Conservation (phyloP, 1,139 yeast genomes). For the Scheffersomyces stambukii region DNA sequence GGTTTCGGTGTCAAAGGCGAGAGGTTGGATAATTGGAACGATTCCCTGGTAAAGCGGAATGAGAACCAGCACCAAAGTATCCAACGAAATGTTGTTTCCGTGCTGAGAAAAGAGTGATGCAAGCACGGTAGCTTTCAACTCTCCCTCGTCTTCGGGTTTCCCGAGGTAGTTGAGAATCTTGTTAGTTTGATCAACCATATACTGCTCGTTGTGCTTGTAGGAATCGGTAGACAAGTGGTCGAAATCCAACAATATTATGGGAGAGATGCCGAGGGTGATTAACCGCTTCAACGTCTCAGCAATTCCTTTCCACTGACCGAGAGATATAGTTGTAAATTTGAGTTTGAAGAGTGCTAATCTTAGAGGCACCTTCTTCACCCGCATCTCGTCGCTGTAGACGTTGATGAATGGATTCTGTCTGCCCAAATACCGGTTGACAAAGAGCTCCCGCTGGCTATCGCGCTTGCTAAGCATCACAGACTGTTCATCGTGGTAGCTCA, state of each 20-base stretch:
- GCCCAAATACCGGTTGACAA: constrained; percentile 39
- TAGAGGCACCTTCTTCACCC: constrained; percentile 35
- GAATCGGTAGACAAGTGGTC: constrained; percentile 24
- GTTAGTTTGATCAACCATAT: constrained; percentile 31
- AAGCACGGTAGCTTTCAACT: constrained; percentile 23
- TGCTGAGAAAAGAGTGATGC: constrained; percentile 23
- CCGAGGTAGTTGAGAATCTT: constrained; percentile 24
- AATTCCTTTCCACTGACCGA: constrained; percentile 36
- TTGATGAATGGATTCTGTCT: constrained; percentile 30
- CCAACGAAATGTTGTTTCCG: constrained; percentile 13
- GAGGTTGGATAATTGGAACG: constrained; percentile 62
- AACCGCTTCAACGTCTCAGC: constrained; percentile 48
- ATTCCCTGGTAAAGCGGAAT: constrained; percentile 42
- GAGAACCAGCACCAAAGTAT: constrained; percentile 30
- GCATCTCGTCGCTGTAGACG: constrained; percentile 28
- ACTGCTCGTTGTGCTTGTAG: constrained; percentile 30
- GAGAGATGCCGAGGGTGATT: constrained; percentile 45
- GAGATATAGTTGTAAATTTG: constrained; percentile 30
- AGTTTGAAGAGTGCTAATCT: constrained; percentile 52
- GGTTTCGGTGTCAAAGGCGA: constrained; percentile 40
- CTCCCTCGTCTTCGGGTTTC: constrained; percentile 20
- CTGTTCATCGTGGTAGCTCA: constrained; percentile 9
- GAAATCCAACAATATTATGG: constrained; percentile 31
- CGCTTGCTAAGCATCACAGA: constrained; percentile 12
- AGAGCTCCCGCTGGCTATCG: constrained; percentile 33